phyloP scores from a whole-genome alignment of 352 stramenopile species.

The Pilasporangium apinafurcum region DNA sequence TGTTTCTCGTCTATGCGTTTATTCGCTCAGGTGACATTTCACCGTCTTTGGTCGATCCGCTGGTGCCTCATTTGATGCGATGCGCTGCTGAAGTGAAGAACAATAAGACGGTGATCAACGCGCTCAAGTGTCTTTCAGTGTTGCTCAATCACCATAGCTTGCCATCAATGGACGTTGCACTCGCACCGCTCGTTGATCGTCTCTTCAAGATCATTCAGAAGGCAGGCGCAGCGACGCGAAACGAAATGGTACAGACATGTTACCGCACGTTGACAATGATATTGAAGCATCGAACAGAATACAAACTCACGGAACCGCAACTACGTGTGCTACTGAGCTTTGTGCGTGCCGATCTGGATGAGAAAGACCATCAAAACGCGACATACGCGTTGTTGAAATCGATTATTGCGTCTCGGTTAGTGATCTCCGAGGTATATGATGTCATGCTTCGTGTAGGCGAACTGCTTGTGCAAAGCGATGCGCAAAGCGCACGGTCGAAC shows the following conservation, averaged over 20 bases:
- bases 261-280: conserved; percentile 92
- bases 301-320: conserved; percentile 61
- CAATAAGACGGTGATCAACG: conserved; percentile 87
- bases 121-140: conserved; percentile 90
- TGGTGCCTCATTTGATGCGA: conserved; percentile 88
- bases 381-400: conserved; percentile 92
- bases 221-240: conserved; percentile 85
- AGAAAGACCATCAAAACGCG: conserved; percentile 93
- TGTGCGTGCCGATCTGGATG: conserved; percentile 87
- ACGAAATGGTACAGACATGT: conserved; percentile 94
- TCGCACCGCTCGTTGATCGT: conserved; percentile 82
- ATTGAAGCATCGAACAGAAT: conserved; percentile 57
- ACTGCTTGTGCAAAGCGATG: conserved; percentile 91
- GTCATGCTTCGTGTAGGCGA: conserved; percentile 93
- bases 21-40: conserved; percentile 24
- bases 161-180: conserved; percentile 79
- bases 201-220: conserved; percentile 91
- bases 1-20: conserved; percentile 75
- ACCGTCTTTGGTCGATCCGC: conserved; percentile 83
- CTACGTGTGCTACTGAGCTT: conserved; percentile 89
- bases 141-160: conserved; percentile 86
- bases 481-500: conserved; percentile 75
- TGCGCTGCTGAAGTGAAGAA: conserved; percentile 90
- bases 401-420: conserved; percentile 86
- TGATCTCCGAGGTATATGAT: conserved; percentile 95